Conservation (phyloP, 169 alveolate genomes). For the Babesia microti region DNA sequence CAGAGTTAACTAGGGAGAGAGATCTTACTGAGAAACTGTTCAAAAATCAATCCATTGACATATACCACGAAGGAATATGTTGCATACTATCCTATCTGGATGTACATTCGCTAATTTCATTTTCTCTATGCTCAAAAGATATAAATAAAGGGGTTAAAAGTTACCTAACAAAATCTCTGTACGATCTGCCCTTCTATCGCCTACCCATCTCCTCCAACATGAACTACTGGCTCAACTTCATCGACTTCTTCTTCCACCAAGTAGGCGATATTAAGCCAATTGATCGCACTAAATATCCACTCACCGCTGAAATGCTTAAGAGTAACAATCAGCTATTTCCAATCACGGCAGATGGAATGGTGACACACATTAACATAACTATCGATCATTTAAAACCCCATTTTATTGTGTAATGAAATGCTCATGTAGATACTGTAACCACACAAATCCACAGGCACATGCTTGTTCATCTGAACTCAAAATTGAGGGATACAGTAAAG, state of each 20-base stretch:
- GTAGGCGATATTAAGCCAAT: slow-evolving; percentile 47
- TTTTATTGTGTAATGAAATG: no score
- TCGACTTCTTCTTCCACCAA: slow-evolving; percentile 43
- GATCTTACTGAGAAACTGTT: no score
- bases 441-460: slow-evolving; percentile 54
- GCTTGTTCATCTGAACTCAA: slow-evolving; percentile 42
- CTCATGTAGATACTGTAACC: slow-evolving; percentile 53
- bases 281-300: slow-evolving; percentile 34
- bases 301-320: slow-evolving; percentile 27
- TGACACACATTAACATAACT: slow-evolving; percentile 38
- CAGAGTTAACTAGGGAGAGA: no score
- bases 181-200: slow-evolving; percentile 44
- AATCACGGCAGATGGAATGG: slow-evolving; percentile 43
- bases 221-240: slow-evolving; percentile 45
- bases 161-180: slow-evolving; percentile 44
- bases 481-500: slow-evolving; percentile 34
- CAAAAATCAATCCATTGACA: no score
- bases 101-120: slow-evolving; percentile 17
- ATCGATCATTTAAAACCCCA: slow-evolving; percentile 51
- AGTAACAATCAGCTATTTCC: slow-evolving; percentile 49
- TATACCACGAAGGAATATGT: slow-evolving; percentile 25
- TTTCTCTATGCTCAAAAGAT: slow-evolving; percentile 36
- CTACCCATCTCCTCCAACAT: slow-evolving; percentile 44
- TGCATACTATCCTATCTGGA: slow-evolving; percentile 25
- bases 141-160: slow-evolving; percentile 37